A percentile compares a stretch with the other conserved stretches of the same genome.
Evolutionary conservation across 1,284 basidiomycete genomes (phyloP).

Genomic region (Hemileia vastatrix): DNA sequence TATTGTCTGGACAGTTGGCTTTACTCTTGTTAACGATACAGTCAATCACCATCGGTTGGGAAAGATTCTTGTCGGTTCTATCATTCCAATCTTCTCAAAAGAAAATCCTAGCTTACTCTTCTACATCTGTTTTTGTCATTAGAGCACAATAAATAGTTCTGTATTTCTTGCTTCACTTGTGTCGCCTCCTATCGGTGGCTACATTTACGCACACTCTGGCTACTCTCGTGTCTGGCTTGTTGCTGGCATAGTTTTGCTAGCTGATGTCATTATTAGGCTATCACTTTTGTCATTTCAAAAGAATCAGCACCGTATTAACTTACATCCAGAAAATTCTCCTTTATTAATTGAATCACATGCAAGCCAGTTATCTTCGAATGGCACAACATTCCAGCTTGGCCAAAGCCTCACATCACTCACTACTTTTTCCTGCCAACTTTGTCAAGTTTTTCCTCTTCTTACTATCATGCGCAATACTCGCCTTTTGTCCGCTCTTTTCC

Average conservation of each 20-base stretch:
- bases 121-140: too few relatives aligned
- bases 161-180: constrained; percentile 3
- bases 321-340: too few relatives aligned
- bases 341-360: too few relatives aligned
- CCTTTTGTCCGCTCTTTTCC: constrained; percentile 6
- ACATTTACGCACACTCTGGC: constrained; percentile 11
- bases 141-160: constrained; percentile 11
- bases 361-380: too few relatives aligned
- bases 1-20: constrained; percentile 20
- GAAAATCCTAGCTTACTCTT: too few relatives aligned
- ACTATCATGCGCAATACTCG: constrained; percentile 3
- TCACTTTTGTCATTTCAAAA: constrained; percentile 11
- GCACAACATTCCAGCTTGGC: too few relatives aligned
- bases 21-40: constrained; percentile 15
- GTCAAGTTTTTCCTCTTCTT: constrained; percentile 10
- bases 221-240: constrained; percentile 17
- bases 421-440: background rate
- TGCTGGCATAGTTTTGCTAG: constrained; percentile 1
- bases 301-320: background rate
- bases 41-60: constrained; percentile 6
- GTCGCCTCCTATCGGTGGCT: constrained; percentile 16
- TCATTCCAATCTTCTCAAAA: too few relatives aligned
- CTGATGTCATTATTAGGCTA: constrained; percentile 16
- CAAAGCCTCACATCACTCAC: too few relatives aligned
- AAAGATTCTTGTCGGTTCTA: constrained; percentile 6